phyloP scores from a whole-genome alignment of 2,329 filamentous ascomycete genomes.

The Fusarium transvaalense region DNA sequence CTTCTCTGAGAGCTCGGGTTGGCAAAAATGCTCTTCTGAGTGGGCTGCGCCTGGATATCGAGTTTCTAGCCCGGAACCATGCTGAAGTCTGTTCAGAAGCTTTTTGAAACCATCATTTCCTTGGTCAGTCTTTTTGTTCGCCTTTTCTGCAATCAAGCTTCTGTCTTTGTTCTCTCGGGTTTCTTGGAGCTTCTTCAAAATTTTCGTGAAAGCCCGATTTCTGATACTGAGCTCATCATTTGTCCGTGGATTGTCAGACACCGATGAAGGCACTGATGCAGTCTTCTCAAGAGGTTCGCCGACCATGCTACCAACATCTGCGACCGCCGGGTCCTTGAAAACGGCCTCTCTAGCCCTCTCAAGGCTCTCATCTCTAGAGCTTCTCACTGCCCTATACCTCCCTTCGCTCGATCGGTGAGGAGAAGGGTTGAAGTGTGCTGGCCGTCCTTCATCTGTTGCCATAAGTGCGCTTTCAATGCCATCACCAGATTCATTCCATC shows the following conservation, averaged over 20 bases:
- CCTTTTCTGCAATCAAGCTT: neutral
- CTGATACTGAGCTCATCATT: constrained; percentile 18
- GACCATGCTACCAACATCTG: constrained; percentile 15
- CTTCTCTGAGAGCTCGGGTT: constrained; percentile 1
- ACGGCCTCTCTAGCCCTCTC: constrained; percentile 34
- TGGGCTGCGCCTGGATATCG: constrained; percentile 5
- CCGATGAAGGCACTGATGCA: neutral
- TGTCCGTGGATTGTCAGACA: neutral
- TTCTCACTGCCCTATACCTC: neutral
- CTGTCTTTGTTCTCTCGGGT: neutral
- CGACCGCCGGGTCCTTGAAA: constrained; percentile 35
- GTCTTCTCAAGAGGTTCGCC: neutral
- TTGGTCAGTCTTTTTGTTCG: neutral
- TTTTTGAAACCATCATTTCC: constrained; percentile 46
- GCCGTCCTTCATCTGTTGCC: constrained; percentile 8
- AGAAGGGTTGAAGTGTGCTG: constrained; percentile 1
- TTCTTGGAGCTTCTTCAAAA: constrained; percentile 47
- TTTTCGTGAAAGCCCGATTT: constrained; percentile 44
- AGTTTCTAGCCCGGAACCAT: neutral
- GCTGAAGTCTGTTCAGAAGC: constrained; percentile 48
- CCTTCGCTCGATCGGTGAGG: neutral
- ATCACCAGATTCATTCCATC: constrained; percentile 5
- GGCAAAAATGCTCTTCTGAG: neutral
- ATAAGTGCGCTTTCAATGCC: neutral
- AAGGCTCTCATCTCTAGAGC: neutral